Percentiles rank a stretch among this genome's conserved stretches.
phyloP scores from a whole-genome alignment of 2,329 filamentous ascomycete species.

The Ceratocystis lukuohia region DNA sequence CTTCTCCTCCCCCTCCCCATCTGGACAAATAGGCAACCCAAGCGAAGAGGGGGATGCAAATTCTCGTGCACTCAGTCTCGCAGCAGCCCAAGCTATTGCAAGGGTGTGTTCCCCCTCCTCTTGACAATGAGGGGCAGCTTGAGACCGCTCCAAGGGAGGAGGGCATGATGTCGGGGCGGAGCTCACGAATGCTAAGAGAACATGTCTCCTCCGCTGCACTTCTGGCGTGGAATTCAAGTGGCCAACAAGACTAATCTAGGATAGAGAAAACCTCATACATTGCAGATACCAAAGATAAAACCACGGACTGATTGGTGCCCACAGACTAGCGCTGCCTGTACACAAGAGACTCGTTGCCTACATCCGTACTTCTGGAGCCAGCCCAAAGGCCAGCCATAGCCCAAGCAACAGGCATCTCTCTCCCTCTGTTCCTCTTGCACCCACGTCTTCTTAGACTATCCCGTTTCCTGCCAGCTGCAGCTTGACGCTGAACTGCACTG shows the following conservation, averaged over 20 bases:
- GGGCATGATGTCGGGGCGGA: not conserved
- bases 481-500: not conserved
- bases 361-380: too few species aligned
- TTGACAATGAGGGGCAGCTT: not conserved
- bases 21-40: not conserved
- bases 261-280: not conserved
- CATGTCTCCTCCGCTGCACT: not conserved
- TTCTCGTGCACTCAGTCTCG: not conserved
- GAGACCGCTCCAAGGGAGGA: not conserved
- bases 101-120: not conserved
- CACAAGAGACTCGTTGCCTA: too few species aligned
- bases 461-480: not conserved
- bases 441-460: not conserved
- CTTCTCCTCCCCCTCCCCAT: not conserved
- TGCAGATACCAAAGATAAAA: not conserved
- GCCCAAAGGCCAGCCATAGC: too few species aligned
- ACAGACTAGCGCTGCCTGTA: not conserved
- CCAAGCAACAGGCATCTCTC: not conserved
- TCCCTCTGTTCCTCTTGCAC: not conserved
- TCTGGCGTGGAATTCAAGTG: not conserved
- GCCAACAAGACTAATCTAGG: not conserved
- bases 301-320: too few species aligned
- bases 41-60: slow-evolving; percentile 4
- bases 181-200: not conserved
- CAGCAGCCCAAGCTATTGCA: not conserved